A percentile compares a stretch with the other conserved stretches of the same genome.
phyloP scores from a whole-genome alignment of 441 rosid genomes.

The Populus hybrid region DNA sequence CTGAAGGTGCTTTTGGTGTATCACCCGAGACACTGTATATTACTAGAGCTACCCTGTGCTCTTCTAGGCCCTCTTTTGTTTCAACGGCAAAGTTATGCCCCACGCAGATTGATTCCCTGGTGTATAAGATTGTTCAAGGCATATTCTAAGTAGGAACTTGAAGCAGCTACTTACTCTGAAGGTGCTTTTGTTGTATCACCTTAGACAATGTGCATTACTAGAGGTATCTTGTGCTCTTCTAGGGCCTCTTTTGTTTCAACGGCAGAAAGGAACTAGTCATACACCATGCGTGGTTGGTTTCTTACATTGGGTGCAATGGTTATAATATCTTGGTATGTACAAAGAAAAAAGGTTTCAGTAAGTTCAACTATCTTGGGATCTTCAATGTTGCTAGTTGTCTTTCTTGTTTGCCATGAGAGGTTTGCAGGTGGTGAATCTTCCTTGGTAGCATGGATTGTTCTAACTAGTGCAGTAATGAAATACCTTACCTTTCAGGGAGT shows the following conservation, averaged over 20 bases:
- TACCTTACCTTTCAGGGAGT: not conserved
- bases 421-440: not conserved
- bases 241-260: not conserved
- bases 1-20: no score
- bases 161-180: no score
- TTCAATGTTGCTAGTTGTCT: not conserved
- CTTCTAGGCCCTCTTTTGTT: not conserved
- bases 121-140: no score
- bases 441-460: not conserved
- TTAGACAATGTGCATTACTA: no score
- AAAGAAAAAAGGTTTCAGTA: not conserved
- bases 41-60: not conserved
- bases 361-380: not conserved
- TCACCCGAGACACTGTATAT: not conserved
- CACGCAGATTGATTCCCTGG: no score
- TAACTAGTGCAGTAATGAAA: not conserved
- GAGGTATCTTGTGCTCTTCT: no score
- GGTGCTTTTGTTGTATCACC: no score
- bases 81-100: no score
- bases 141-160: no score
- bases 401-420: not conserved
- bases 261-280: not conserved
- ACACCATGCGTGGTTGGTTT: not conserved
- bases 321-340: not conserved
- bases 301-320: not conserved